phyloP scores from a whole-genome alignment of 139 green algal species.

The Picochlorum sp. region DNA sequence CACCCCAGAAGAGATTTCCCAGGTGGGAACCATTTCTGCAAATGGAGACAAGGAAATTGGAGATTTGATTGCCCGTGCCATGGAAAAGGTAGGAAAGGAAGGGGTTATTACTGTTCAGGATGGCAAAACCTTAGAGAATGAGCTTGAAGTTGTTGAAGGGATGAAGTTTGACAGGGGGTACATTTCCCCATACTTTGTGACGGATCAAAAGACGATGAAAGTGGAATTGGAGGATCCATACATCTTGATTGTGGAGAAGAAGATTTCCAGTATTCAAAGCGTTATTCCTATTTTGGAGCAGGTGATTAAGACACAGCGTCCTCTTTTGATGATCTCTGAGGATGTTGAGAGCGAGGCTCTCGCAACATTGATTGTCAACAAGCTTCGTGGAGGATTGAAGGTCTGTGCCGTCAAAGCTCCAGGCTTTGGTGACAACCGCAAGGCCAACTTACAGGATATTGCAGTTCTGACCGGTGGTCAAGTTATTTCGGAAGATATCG shows the following conservation, averaged over 20 bases:
- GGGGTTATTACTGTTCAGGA: slow-evolving; percentile 88
- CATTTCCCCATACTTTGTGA: slow-evolving; percentile 98
- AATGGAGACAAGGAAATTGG: slow-evolving; percentile 98
- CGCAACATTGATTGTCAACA: slow-evolving; percentile 98
- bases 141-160: slow-evolving; percentile 91
- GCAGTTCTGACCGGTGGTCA: slow-evolving; percentile 84
- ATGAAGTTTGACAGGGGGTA: slow-evolving; percentile 99
- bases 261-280: slow-evolving; percentile 64
- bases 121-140: slow-evolving; percentile 98
- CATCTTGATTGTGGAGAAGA: slow-evolving; percentile 96
- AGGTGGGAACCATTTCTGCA: slow-evolving; percentile 97
- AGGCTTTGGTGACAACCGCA: slow-evolving; percentile 98
- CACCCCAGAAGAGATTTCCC: slow-evolving; percentile 95
- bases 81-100: slow-evolving; percentile 99
- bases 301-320: slow-evolving; percentile 86
- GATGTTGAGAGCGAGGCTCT: slow-evolving; percentile 96
- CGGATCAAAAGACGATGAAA: slow-evolving; percentile 98
- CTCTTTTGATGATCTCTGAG: slow-evolving; percentile 95
- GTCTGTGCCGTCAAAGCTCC: slow-evolving; percentile 93
- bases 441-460: slow-evolving; percentile 96
- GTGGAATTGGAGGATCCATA: slow-evolving; percentile 92
- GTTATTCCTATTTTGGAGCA: slow-evolving; percentile 92
- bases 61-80: slow-evolving; percentile 93
- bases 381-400: slow-evolving; percentile 76
- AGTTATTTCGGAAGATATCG: slow-evolving; percentile 86